Base-by-base conservation (phyloP, 148 eudicot genomes). In the Pouteria glomerata region DNA sequence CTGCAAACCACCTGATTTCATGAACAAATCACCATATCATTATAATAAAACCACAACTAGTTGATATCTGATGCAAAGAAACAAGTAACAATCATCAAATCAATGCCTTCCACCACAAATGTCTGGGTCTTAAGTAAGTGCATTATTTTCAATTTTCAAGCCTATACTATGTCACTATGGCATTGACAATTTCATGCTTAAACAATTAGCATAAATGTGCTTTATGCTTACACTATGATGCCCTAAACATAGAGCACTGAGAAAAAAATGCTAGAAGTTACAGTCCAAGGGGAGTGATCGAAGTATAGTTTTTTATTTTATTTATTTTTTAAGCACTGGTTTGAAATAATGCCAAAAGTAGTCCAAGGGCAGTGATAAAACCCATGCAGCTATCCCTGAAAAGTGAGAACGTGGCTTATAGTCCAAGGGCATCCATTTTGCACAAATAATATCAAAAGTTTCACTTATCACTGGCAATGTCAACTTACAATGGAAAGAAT, bases 401-500 rank as follows among this genome's bases (percentile, higher is more conserved):
- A 47, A 8, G 26, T 42, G 33, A 41, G 51, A 63, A 42, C 21
- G 14, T 63, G 33, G 45, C 26, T 6, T 33, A 50, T 0, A n/a
- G n/a, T 31, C 42, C 71, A 51, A 68, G 45, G 59, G 71, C 14
- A 66, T 55, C 11, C 13, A 42, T 6, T 45, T 27, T 26, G 15
- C 13, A 19, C 14, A 15, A 7, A 66, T 47, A 66, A 47, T 15
- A 14, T 24, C 35, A 27, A 66, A 27, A 26, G 37, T 26, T 34
- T n/a, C 51, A 44, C 19, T 62, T 41, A 33, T 42, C 50, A 16
- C 14, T 53, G 19, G 26, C 35, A 18, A n/a, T n/a, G n/a, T n/a
- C 44, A 62, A 85, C 96, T 95, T 79, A 91, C 99, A 70, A 80
- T 77, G 42, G 90, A 79, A 70, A 95, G 69, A 79, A 95, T 84